Evolutionary conservation across 495 filamentous ascomycete genomes (phyloP), one percentile per base, ranked within the genome.

Genomic region (Rusavskia elegans): DNA sequence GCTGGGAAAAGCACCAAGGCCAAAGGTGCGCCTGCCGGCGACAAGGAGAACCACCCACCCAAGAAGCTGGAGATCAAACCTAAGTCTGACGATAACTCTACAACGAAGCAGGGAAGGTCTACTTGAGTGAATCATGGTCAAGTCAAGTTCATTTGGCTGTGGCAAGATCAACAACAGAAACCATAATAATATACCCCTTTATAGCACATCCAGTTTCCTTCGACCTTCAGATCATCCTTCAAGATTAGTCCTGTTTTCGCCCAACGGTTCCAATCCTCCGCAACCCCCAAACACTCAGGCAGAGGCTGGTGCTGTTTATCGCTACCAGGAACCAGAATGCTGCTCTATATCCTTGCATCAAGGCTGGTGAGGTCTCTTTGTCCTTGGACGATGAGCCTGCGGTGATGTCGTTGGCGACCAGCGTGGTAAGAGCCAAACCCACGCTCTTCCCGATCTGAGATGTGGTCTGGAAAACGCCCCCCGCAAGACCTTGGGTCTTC

Each of bases 381-480:
- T 60, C 6, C 50, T 8, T 37, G 54, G 25, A 52, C 2, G 51
- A 32, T 1, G 62, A 63, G 7, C 65, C 53, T 19, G 64, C 59
- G 0, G 78, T 81, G 1, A 81, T 68, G 30, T 64, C 60, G 2
- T 66, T 63, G 0, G 80, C 74, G 40, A 84, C 72, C 13, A 80
- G 69, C 9, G 73, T 74, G 21, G 74, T 71, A 7, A 79, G 54
- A 9, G 76, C 75, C 6, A 82, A 57, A 1, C 81, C 80, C 14
- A 84, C 64, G 0, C 70, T 68, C 19, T 68, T 78, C 0, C 82
- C 82, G 46, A 83, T 72, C 58, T 83, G 79, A 4, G 71, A 60
- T n/a, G 77, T 59, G 0, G 78, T 79, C 54, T 82, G 81, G 66
- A 83, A 83, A 0, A 84, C 77, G 5, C 74, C 80, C 3, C 80